Base-by-base conservation (phyloP, 2,329 filamentous ascomycete genomes). In the Stenocarpella maydis region DNA sequence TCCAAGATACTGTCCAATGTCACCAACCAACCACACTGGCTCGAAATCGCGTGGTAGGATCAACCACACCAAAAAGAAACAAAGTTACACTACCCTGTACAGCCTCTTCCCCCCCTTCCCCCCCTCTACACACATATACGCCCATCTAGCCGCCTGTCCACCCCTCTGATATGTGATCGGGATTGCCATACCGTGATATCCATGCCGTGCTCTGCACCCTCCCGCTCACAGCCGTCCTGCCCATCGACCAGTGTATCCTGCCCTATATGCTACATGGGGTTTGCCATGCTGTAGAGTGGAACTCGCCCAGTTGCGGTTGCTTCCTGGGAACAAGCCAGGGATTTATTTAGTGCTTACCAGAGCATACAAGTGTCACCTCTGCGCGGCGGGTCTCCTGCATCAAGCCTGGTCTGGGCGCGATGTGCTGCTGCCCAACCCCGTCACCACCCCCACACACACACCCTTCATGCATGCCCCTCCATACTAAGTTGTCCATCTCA, bases 161-260 rank as follows among this genome's bases (percentile, higher is more conserved):
- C n/a, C 39, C 43, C 28, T 49, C 52, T 67, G 65, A 67, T 67
- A 58, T 49, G 54, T 54, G 65, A 67, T 67, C 65, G 65, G 65
- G 65, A 67, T 67, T 31, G 41, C 53, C 65, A 67, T 39, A 67
- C 65, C 65, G 65, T 67, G 65, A 67, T 67, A 67, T 67, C 50
- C 52, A 58, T 67, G 54, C 52, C 12, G 43, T 58, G 21, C 24
- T 19, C 9, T 7, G 15, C 10, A n/a, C 17, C 24, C 52, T 3
- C 9, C 34, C 34, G 34, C 34, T 37, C 21, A 14, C 43, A 49
- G 26, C 4, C 8, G 9, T 21, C 19, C 31, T 9, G 4, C 31
- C 31, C 31, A 4, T 34, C 31, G 9, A 47, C 1, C 39, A 45
- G 39, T 2, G 19, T n/a, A n/a, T n/a, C n/a, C n/a, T n/a, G 31